Evolutionary conservation across 176 grass and related monocot genomes (phyloP).

Genomic region (Saccharum spontaneum): DNA sequence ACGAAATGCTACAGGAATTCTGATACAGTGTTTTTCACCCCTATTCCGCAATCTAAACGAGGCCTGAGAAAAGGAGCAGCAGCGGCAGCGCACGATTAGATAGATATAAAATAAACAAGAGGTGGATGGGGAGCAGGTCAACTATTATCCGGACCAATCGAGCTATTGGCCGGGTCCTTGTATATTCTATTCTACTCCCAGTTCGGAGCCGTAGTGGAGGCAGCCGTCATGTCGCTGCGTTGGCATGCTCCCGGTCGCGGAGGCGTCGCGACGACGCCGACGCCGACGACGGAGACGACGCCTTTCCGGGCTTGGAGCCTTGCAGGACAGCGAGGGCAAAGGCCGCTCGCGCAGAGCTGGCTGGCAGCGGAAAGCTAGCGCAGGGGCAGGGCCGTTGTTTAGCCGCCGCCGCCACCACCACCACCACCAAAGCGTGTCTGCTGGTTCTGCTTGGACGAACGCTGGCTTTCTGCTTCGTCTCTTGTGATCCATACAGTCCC

Average conservation of each 20-base stretch:
- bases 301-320: constrained; percentile 19
- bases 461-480: constrained; percentile 19
- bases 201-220: not conserved
- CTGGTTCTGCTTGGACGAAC: not conserved
- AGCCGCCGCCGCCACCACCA: not conserved
- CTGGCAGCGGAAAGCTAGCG: not conserved
- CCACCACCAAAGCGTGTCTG: constrained; percentile 9
- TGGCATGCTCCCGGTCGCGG: constrained; percentile 24
- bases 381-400: not conserved
- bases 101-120: too few species aligned
- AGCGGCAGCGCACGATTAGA: too few species aligned
- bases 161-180: not conserved
- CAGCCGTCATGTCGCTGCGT: constrained; percentile 40
- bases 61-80: too few species aligned
- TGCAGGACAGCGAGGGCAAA: not conserved
- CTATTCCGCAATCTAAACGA: too few species aligned
- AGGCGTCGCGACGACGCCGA: not conserved
- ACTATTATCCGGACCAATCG: not conserved
- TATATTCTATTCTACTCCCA: not conserved
- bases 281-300: not conserved
- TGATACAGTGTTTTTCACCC: too few species aligned
- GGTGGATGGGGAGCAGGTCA: too few species aligned
- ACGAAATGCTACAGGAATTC: too few species aligned
- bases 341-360: not conserved
- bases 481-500: not conserved